Conservation (phyloP, 148 eudicot species). For the Silene uniflora region DNA sequence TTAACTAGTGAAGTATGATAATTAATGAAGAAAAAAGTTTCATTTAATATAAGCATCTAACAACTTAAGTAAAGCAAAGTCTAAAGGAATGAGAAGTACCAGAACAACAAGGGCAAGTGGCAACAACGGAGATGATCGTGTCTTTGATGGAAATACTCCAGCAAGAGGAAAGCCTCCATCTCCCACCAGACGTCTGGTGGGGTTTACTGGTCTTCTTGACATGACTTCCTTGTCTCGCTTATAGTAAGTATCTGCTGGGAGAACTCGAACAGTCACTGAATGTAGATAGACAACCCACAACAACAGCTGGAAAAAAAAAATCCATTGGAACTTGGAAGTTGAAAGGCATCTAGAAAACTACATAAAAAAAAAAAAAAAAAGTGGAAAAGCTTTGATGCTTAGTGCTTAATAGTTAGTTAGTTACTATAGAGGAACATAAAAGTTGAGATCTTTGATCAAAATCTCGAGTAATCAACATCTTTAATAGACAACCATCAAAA, state of each 20-base stretch:
- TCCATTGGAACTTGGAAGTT: neutral
- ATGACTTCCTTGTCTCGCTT: conserved; percentile 28
- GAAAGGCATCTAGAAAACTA: neutral
- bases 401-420: no score
- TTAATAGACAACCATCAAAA: no score
- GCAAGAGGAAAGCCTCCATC: conserved; percentile 65
- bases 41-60: neutral
- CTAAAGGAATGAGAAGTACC: conserved; percentile 21
- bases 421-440: neutral
- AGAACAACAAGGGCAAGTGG: conserved; percentile 41
- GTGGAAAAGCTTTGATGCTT: neutral
- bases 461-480: neutral
- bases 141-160: conserved; percentile 68
- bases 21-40: neutral
- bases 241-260: neutral
- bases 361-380: neutral
- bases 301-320: neutral
- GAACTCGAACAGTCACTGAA: conserved; percentile 1
- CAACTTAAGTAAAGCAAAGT: neutral
- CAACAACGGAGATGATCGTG: conserved; percentile 73
- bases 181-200: conserved; percentile 64
- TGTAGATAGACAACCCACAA: neutral
- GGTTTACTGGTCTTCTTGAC: conserved; percentile 85
- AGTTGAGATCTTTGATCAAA: no score
- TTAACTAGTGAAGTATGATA: neutral